Percentiles rank a stretch among this genome's conserved stretches.
phyloP scores from a whole-genome alignment of 1,139 yeast species.

The Candida sanyaensis region DNA sequence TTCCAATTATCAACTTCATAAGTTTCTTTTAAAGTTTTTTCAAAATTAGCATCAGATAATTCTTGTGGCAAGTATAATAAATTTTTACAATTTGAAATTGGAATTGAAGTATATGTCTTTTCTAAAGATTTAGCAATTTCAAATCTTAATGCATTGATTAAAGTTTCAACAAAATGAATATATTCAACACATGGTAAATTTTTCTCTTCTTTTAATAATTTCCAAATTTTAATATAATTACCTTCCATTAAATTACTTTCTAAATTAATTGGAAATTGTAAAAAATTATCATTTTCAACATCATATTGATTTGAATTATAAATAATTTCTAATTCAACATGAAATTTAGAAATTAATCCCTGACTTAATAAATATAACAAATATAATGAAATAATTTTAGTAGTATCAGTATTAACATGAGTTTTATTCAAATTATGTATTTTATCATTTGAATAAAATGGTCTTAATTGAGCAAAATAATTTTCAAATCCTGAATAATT shows the following conservation, averaged over 20 bases:
- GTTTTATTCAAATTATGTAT: constrained; percentile 50
- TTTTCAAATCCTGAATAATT: constrained; percentile 70
- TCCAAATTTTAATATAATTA: constrained; percentile 90
- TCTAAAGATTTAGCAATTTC: constrained; percentile 91
- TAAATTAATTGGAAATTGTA: constrained; percentile 82
- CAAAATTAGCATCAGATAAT: constrained; percentile 59
- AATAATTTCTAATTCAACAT: constrained; percentile 81
- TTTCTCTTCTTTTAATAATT: constrained; percentile 60
- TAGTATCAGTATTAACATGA: constrained; percentile 54
- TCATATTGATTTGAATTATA: constrained; percentile 50
- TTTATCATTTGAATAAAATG: constrained; percentile 59
- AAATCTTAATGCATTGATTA: constrained; percentile 73
- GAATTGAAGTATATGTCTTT: constrained; percentile 72
- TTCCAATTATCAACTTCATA: constrained; percentile 62
- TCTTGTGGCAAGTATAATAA: constrained; percentile 72
- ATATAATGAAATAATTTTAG: constrained; percentile 77
- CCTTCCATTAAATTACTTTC: constrained; percentile 98
- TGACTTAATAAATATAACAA: constrained; percentile 75
- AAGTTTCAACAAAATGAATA: constrained; percentile 58
- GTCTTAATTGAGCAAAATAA: constrained; percentile 72
- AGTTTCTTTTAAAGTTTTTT: constrained; percentile 55
- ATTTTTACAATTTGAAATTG: constrained; percentile 80
- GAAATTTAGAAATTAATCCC: constrained; percentile 85
- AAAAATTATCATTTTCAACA: constrained; percentile 51
- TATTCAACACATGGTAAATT: constrained; percentile 59